Evolutionary conservation across 2,329 filamentous ascomycete species (phyloP).

Genomic region (Fonsecaea pedrosoi): DNA sequence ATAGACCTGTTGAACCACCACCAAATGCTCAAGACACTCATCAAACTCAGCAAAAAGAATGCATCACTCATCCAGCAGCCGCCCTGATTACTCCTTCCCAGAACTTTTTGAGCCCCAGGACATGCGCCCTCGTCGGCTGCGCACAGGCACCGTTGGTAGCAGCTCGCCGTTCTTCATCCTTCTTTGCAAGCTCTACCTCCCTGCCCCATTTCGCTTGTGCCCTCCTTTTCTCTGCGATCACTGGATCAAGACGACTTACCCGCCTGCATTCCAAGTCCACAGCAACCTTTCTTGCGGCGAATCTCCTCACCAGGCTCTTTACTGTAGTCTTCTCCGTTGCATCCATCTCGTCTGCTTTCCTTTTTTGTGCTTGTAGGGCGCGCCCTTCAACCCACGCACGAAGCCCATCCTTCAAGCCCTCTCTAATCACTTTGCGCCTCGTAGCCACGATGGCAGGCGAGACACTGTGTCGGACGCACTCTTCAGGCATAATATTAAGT

Average conservation of each 20-base stretch:
- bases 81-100: conserved; percentile 66
- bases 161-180: conserved; percentile 33
- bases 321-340: conserved; percentile 43
- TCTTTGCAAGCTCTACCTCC: conserved; percentile 33
- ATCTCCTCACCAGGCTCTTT: conserved; percentile 37
- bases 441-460: conserved; percentile 68
- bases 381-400: conserved; percentile 66
- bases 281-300: conserved; percentile 33
- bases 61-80: conserved; percentile 29
- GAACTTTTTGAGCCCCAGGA: conserved; percentile 68
- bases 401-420: conserved; percentile 71
- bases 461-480: conserved; percentile 48
- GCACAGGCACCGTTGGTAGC: conserved; percentile 30
- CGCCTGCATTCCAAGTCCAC: conserved; percentile 25
- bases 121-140: conserved; percentile 50
- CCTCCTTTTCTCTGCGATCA: conserved; percentile 35
- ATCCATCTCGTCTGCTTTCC: conserved; percentile 44
- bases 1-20: background rate
- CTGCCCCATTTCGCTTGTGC: conserved; percentile 36
- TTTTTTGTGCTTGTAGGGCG: conserved; percentile 44
- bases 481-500: conserved; percentile 41
- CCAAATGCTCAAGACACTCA: background rate
- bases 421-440: conserved; percentile 68
- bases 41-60: background rate
- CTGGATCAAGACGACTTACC: conserved; percentile 16